A percentile compares a stretch with the other conserved stretches of the same genome.
phyloP scores from a whole-genome alignment of 805 yeast species.

The Ogataea pini region DNA sequence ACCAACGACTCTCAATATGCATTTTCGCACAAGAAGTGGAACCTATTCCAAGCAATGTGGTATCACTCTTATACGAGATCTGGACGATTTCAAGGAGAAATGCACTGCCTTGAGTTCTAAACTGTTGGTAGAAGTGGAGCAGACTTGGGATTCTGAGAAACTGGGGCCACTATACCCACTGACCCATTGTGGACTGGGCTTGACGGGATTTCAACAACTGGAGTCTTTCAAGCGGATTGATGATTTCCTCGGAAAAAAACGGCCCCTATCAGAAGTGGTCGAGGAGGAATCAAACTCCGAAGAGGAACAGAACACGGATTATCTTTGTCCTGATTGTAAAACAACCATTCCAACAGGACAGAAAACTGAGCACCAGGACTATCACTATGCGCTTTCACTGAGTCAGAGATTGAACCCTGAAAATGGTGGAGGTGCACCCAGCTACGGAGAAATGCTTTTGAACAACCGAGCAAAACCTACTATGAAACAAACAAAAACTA shows the following conservation, averaged over 20 bases:
- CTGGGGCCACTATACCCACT: slow-evolving; percentile 46
- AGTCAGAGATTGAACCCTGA: slow-evolving; percentile 20
- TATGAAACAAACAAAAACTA: background rate
- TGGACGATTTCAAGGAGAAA: slow-evolving; percentile 38
- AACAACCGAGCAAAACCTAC: background rate
- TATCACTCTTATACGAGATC: slow-evolving; percentile 38
- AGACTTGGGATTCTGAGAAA: slow-evolving; percentile 26
- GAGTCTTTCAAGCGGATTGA: slow-evolving; percentile 31
- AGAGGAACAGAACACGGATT: slow-evolving; percentile 1
- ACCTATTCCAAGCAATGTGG: slow-evolving; percentile 45
- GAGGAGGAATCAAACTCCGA: background rate
- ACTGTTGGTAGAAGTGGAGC: slow-evolving; percentile 27
- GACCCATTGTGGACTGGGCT: slow-evolving; percentile 48
- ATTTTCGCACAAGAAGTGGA: slow-evolving; percentile 30
- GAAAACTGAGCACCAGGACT: slow-evolving; percentile 30
- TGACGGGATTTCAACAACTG: slow-evolving; percentile 54
- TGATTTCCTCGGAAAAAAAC: slow-evolving; percentile 21
- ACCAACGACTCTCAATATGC: slow-evolving; percentile 57
- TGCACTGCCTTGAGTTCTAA: slow-evolving; percentile 25
- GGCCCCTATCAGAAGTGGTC: slow-evolving; percentile 8
- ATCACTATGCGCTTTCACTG: slow-evolving; percentile 30
- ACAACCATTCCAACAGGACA: slow-evolving; percentile 5
- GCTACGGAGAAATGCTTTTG: slow-evolving; percentile 21
- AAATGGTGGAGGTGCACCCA: background rate
- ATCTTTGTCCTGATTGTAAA: slow-evolving; percentile 21